Conservation (phyloP, 2,329 filamentous ascomycete genomes). For the Sporothrix protearum region DNA sequence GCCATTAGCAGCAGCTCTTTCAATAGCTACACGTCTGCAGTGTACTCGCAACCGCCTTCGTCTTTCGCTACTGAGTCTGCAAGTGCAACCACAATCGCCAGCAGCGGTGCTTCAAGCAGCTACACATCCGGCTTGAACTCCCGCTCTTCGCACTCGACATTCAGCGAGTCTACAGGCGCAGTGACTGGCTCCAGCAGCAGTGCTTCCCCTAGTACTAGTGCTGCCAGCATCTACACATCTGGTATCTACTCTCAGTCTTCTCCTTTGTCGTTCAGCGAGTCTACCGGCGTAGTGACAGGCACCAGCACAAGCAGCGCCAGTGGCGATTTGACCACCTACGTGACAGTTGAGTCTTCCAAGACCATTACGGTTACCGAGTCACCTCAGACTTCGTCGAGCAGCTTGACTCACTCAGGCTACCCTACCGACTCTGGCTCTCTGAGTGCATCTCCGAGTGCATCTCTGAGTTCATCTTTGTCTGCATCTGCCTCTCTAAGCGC, state of each 20-base stretch:
- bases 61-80: background rate
- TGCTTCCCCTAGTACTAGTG: background rate
- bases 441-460: background rate
- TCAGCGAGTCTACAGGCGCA: background rate
- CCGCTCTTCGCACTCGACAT: background rate
- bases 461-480: background rate
- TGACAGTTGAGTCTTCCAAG: constrained; percentile 21
- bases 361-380: constrained; percentile 8
- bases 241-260: background rate
- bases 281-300: background rate
- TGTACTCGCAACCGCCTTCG: background rate
- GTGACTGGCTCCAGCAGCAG: background rate
- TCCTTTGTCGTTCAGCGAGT: background rate
- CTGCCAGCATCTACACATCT: background rate
- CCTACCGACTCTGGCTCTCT: background rate
- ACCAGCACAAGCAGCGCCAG: background rate
- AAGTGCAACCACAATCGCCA: background rate
- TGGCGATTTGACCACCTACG: background rate
- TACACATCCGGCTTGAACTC: background rate
- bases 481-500: background rate
- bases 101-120: background rate
- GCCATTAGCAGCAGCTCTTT: background rate
- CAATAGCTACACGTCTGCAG: background rate
- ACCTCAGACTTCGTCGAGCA: background rate
- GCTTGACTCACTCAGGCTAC: background rate